Evolutionary conservation across 345 rosid species (phyloP).

Genomic region (Aethionema arabicum): DNA sequence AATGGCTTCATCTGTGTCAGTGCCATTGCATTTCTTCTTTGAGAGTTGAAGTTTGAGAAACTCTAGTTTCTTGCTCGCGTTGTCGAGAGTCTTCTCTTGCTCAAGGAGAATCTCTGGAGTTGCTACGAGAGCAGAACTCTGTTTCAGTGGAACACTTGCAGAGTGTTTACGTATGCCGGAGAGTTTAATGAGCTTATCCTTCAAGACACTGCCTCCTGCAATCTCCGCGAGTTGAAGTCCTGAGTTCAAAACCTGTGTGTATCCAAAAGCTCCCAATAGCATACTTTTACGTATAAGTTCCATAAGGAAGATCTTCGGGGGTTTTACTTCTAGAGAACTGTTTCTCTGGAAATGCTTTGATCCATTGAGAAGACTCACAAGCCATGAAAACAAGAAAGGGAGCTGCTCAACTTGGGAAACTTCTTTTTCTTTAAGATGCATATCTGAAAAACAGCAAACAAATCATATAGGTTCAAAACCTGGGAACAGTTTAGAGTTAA

Average conservation of each 20-base stretch:
- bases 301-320: slow-evolving; percentile 40
- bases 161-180: slow-evolving; percentile 30
- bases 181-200: slow-evolving; percentile 54
- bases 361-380: slow-evolving; percentile 52
- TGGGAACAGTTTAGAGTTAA: slow-evolving; percentile 1
- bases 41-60: slow-evolving; percentile 36
- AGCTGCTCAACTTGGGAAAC: slow-evolving; percentile 44
- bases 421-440: slow-evolving; percentile 36
- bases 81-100: slow-evolving; percentile 47
- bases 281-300: slow-evolving; percentile 59
- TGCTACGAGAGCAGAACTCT: slow-evolving; percentile 20
- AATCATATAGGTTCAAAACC: slow-evolving; percentile 17
- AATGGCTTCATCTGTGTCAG: slow-evolving; percentile 27
- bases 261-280: slow-evolving; percentile 41
- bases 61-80: slow-evolving; percentile 66
- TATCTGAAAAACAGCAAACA: slow-evolving; percentile 33
- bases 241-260: slow-evolving; percentile 52
- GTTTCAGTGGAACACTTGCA: slow-evolving; percentile 35
- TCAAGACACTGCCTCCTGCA: slow-evolving; percentile 39
- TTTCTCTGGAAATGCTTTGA: slow-evolving; percentile 40
- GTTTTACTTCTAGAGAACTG: slow-evolving; percentile 36
- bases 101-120: slow-evolving; percentile 36
- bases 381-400: slow-evolving; percentile 67
- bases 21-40: slow-evolving; percentile 34
- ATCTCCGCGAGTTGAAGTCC: slow-evolving; percentile 49